Evolutionary conservation across 2,329 filamentous ascomycete genomes (phyloP).

Genomic region (Aotearoamyces nothofagi): DNA sequence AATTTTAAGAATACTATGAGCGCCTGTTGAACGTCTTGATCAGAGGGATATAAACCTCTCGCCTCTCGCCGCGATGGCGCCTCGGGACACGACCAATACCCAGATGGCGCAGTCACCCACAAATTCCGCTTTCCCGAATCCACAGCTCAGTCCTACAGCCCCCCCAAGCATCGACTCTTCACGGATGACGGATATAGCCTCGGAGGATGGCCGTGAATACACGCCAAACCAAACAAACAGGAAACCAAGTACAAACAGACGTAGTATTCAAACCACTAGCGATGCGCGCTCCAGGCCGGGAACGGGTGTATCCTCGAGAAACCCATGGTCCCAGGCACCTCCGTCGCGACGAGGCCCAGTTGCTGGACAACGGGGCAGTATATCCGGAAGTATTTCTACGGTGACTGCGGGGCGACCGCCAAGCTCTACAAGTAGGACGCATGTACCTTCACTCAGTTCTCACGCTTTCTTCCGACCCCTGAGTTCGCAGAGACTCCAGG

Average conservation of each 20-base stretch:
- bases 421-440: slow-evolving; percentile 63
- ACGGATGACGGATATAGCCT: slow-evolving; percentile 37
- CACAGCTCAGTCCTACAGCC: slow-evolving; percentile 20
- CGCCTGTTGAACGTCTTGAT: too few species aligned
- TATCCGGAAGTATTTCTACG: slow-evolving; percentile 4
- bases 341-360: slow-evolving; percentile 33
- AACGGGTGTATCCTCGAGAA: slow-evolving; percentile 35
- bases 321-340: slow-evolving; percentile 37
- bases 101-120: slow-evolving; percentile 9
- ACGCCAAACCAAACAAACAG: background rate
- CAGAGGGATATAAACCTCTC: too few species aligned
- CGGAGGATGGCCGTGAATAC: slow-evolving; percentile 32
- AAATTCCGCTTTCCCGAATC: slow-evolving; percentile 8
- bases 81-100: too few species aligned
- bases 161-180: slow-evolving; percentile 35
- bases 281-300: slow-evolving; percentile 34
- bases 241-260: slow-evolving; percentile 15
- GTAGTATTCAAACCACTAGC: slow-evolving; percentile 22
- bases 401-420: slow-evolving; percentile 35
- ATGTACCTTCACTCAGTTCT: slow-evolving; percentile 78
- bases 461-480: slow-evolving; percentile 92
- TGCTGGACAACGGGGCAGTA: slow-evolving; percentile 13
- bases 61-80: too few species aligned
- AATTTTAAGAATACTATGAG: too few species aligned
- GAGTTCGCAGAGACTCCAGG: slow-evolving; percentile 89